These are phyloP conservation scores for Solidago caesia DNA, from an alignment of 129 eudicot genomes.

Conservation along the genomic window DNA sequence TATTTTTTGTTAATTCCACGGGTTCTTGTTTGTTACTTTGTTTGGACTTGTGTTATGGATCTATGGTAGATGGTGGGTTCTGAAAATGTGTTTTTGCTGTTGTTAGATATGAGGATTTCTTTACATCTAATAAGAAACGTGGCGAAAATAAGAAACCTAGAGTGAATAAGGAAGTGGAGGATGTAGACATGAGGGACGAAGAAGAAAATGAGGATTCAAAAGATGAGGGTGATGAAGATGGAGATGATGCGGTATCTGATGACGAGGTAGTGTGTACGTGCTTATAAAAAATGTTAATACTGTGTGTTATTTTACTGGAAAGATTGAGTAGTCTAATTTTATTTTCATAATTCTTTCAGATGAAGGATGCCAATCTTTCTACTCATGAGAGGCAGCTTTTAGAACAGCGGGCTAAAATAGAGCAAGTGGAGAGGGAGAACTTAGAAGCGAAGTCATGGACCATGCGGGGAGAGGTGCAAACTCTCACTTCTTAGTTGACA, in stretches of 20 bases:
- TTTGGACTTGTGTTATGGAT: not conserved
- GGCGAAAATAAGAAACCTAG: constrained; percentile 45
- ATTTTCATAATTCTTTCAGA: constrained; percentile 18
- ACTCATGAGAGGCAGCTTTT: constrained; percentile 70
- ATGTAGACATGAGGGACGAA: constrained; percentile 40
- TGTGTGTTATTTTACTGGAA: not conserved
- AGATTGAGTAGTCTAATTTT: not conserved
- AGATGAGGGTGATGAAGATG: constrained; percentile 41
- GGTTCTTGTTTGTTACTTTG: not conserved
- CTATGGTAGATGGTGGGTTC: not conserved
- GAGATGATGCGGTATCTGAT: constrained; percentile 23
- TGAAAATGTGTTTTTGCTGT: constrained; percentile 14
- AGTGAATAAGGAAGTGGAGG: constrained; percentile 37
- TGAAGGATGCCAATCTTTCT: constrained; percentile 60
- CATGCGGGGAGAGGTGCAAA: constrained; percentile 87
- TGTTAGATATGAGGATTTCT: constrained; percentile 75
- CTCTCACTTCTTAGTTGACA: not conserved
- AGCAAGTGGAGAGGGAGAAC: constrained; percentile 77
- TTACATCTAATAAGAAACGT: constrained; percentile 40
- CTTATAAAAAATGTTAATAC: not conserved
- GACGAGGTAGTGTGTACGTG: constrained; percentile 42
- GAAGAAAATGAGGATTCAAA: constrained; percentile 37
- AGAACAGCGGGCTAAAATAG: constrained; percentile 68
- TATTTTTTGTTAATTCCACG: not conserved
- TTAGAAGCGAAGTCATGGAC: constrained; percentile 80